Evolutionary conservation across 345 rosid species (phyloP).

Genomic region (Camelina neglecta): DNA sequence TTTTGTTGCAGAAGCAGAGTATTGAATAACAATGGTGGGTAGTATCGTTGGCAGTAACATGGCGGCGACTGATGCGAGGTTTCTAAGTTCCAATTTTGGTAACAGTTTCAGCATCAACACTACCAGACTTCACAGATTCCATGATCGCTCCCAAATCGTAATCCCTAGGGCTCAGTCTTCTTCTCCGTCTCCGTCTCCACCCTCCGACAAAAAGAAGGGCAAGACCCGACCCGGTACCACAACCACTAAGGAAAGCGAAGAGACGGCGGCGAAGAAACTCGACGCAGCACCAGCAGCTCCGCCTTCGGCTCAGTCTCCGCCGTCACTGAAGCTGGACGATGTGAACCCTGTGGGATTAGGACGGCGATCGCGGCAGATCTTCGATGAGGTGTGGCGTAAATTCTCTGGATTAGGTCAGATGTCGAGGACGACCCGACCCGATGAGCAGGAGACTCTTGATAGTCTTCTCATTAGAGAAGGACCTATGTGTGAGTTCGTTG

Average conservation of each 20-base stretch:
- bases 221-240: slow-evolving; percentile 33
- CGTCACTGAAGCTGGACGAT: slow-evolving; percentile 68
- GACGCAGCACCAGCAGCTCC: slow-evolving; percentile 4
- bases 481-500: slow-evolving; percentile 95
- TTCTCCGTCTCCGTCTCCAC: slow-evolving; percentile 34
- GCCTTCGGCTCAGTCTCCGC: slow-evolving; percentile 32
- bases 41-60: slow-evolving; percentile 42
- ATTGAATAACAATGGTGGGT: slow-evolving; percentile 30
- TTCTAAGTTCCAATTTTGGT: slow-evolving; percentile 45
- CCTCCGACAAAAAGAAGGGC: slow-evolving; percentile 39
- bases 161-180: slow-evolving; percentile 52
- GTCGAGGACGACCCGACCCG: slow-evolving; percentile 75
- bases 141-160: slow-evolving; percentile 41
- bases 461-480: slow-evolving; percentile 77
- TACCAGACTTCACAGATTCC: slow-evolving; percentile 31
- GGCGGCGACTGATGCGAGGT: slow-evolving; percentile 44
- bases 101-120: slow-evolving; percentile 42
- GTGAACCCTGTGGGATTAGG: slow-evolving; percentile 93
- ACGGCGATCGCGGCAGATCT: slow-evolving; percentile 82
- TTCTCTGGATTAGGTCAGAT: slow-evolving; percentile 96
- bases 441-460: slow-evolving; percentile 68
- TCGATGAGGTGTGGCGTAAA: slow-evolving; percentile 95
- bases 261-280: slow-evolving; percentile 28
- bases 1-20: slow-evolving; percentile 28
- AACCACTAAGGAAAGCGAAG: slow-evolving; percentile 37